Conservation (phyloP, 495 filamentous ascomycete species). For the Aspergillus cavernicola region DNA sequence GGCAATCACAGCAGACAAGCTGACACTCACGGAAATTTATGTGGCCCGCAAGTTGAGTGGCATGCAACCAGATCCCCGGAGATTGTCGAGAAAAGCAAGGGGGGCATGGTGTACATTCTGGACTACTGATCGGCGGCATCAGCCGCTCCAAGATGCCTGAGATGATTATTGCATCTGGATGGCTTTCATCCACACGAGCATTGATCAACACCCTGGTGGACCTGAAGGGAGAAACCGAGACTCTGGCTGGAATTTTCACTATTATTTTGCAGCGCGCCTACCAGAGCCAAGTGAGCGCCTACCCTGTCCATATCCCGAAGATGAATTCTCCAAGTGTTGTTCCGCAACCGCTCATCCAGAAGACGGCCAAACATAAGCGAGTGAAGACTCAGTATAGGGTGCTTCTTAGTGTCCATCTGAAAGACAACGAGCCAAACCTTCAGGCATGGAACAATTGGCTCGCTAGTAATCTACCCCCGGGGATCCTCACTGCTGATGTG, state of each 20-base stretch:
- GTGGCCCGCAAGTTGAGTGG: background rate
- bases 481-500: background rate
- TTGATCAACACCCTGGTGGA: background rate
- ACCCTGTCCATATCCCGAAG: background rate
- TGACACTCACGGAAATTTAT: background rate
- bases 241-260: background rate
- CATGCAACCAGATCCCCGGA: background rate
- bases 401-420: background rate
- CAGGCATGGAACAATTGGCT: background rate
- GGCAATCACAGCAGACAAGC: background rate
- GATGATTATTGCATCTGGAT: background rate
- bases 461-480: background rate
- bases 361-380: background rate
- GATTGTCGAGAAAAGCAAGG: background rate
- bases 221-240: background rate
- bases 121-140: background rate
- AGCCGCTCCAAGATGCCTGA: background rate
- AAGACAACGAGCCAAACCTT: background rate
- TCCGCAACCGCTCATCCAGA: background rate
- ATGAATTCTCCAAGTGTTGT: background rate
- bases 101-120: background rate
- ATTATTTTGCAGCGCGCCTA: background rate
- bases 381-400: background rate
- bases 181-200: background rate
- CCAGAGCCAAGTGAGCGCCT: background rate